Evolutionary conservation across 805 yeast species (phyloP).

Genomic region (Lipomyces spencermartinsiae): DNA sequence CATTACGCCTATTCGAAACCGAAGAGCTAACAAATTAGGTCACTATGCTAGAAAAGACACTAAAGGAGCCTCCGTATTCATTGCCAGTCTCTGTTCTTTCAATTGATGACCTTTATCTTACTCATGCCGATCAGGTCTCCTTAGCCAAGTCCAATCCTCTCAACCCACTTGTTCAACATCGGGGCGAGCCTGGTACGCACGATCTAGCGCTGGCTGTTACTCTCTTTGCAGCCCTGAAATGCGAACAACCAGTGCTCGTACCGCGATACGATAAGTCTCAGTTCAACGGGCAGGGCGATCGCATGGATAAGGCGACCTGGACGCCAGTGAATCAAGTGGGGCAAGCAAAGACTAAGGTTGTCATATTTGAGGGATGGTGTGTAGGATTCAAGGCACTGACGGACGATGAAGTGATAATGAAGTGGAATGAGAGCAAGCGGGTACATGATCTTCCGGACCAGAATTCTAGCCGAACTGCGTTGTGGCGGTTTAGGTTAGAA

Average conservation of each 20-base stretch:
- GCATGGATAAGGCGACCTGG: slow-evolving; percentile 56
- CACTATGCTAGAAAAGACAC: slow-evolving; percentile 20
- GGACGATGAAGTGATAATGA: slow-evolving; percentile 42
- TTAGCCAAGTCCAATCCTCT: slow-evolving; percentile 52
- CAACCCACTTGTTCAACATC: slow-evolving; percentile 68
- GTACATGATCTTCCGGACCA: slow-evolving; percentile 37
- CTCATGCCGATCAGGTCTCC: slow-evolving; percentile 62
- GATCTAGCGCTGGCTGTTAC: slow-evolving; percentile 59
- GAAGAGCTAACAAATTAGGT: slow-evolving; percentile 8
- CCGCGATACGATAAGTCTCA: slow-evolving; percentile 84
- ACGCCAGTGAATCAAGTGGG: slow-evolving; percentile 35
- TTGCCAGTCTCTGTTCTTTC: slow-evolving; percentile 55
- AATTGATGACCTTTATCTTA: slow-evolving; percentile 84
- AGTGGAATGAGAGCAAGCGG: slow-evolving; percentile 29
- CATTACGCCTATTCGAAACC: background rate
- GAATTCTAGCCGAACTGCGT: slow-evolving; percentile 22
- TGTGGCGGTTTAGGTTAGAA: slow-evolving; percentile 44
- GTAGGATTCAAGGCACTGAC: slow-evolving; percentile 67
- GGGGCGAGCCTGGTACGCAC: slow-evolving; percentile 96
- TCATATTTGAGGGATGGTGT: slow-evolving; percentile 95
- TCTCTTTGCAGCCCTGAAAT: slow-evolving; percentile 43
- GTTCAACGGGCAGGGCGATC: slow-evolving; percentile 78
- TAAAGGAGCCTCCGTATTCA: slow-evolving; percentile 26
- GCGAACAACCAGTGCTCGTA: slow-evolving; percentile 45
- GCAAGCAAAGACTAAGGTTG: slow-evolving; percentile 59